A percentile compares a stretch with the other conserved stretches of the same genome.
Evolutionary conservation across 2,329 filamentous ascomycete genomes (phyloP).

Genomic region (Scolecobasidium constrictum): DNA sequence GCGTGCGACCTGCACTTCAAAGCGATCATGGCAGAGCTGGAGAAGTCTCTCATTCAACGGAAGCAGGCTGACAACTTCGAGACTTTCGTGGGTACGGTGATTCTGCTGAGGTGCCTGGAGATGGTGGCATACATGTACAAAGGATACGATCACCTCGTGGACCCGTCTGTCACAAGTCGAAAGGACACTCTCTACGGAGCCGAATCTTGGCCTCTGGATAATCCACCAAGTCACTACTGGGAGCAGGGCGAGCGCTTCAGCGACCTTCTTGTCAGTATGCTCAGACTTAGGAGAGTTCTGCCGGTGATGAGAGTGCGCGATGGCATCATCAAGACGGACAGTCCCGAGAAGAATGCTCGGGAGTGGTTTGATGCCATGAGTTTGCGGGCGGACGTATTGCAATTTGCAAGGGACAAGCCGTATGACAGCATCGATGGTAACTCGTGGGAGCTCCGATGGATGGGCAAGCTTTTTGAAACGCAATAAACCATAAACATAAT

Average conservation of each 20-base stretch:
- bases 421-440: slow-evolving; percentile 2
- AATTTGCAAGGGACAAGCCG: background rate
- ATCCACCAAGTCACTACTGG: slow-evolving; percentile 39
- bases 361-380: slow-evolving; percentile 3
- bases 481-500: too few relatives aligned
- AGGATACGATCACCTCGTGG: slow-evolving; percentile 34
- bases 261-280: slow-evolving; percentile 45
- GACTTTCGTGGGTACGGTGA: slow-evolving; percentile 48
- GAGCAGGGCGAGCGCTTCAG: slow-evolving; percentile 48
- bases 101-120: slow-evolving; percentile 49
- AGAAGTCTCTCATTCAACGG: slow-evolving; percentile 47
- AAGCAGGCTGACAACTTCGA: slow-evolving; percentile 46
- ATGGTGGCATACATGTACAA: slow-evolving; percentile 48
- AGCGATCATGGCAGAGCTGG: slow-evolving; percentile 47
- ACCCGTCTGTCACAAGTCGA: background rate
- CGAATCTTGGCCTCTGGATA: slow-evolving; percentile 41
- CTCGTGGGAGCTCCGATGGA: slow-evolving; percentile 7
- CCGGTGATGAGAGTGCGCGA: slow-evolving; percentile 20
- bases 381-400: background rate
- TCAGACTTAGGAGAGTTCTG: slow-evolving; percentile 44
- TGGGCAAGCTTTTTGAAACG: slow-evolving; percentile 6
- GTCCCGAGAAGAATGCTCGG: background rate
- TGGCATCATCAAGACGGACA: slow-evolving; percentile 1
- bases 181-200: background rate
- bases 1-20: slow-evolving; percentile 33